Evolutionary conservation across 306 rosid genomes (phyloP).

Genomic region (Erythrophleum fordii): DNA sequence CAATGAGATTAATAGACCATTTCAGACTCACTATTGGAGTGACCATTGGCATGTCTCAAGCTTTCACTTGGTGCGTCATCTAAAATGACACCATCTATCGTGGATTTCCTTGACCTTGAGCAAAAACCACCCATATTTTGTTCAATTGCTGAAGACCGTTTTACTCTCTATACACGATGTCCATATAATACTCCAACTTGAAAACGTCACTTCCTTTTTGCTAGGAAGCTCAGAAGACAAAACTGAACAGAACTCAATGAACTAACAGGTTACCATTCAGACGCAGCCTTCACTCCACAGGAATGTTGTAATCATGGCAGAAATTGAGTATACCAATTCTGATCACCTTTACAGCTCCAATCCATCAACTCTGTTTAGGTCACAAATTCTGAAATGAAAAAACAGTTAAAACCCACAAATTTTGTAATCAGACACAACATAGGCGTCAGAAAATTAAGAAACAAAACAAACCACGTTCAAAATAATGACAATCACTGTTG

Average conservation of each 20-base stretch:
- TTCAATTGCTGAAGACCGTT: conserved; percentile 33
- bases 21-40: conserved; percentile 52
- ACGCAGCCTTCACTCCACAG: conserved; percentile 39
- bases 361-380: conserved; percentile 57
- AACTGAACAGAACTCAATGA: conserved; percentile 22
- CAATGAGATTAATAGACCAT: conserved; percentile 48
- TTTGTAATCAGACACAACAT: not conserved
- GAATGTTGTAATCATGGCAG: conserved; percentile 44
- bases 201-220: conserved; percentile 31
- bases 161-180: conserved; percentile 41
- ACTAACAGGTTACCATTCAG: conserved; percentile 32
- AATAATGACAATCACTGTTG: not conserved
- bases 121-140: conserved; percentile 87
- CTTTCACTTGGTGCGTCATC: conserved; percentile 57
- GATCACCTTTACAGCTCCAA: conserved; percentile 64
- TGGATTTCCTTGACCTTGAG: conserved; percentile 71
- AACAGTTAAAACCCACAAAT: conserved; percentile 26
- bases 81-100: conserved; percentile 58
- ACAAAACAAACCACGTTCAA: not conserved
- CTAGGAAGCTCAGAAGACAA: conserved; percentile 5
- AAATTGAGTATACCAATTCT: conserved; percentile 51
- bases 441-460: conserved; percentile 9
- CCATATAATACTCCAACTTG: conserved; percentile 47
- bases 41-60: conserved; percentile 62
- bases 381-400: conserved; percentile 47